Evolutionary conservation across 2,329 filamentous ascomycete genomes (phyloP).

Genomic region (Pseudogymnoascus sp.): DNA sequence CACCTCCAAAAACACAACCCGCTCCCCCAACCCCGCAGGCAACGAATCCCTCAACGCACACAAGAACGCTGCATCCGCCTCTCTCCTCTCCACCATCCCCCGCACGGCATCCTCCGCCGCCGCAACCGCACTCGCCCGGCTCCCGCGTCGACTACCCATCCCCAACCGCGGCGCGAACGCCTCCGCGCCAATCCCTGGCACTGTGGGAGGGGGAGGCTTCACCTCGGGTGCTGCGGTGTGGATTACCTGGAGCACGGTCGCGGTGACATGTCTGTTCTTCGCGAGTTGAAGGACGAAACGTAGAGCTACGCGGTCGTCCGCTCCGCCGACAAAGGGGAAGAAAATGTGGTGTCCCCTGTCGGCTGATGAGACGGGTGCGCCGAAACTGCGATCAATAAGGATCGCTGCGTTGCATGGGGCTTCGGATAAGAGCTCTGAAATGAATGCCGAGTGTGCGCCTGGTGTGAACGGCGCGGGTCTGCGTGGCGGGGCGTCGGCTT

Average conservation of each 20-base stretch:
- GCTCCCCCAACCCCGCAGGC: constrained; percentile 41
- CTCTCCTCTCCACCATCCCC: constrained; percentile 18
- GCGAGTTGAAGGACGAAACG: constrained; percentile 78
- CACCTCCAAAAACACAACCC: constrained; percentile 53
- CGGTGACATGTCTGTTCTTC: constrained; percentile 70
- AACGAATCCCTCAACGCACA: constrained; percentile 50
- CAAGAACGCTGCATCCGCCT: constrained; percentile 50
- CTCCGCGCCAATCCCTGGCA: background rate
- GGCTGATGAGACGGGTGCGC: constrained; percentile 40
- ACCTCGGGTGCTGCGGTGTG: constrained; percentile 21
- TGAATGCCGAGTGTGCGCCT: constrained; percentile 64
- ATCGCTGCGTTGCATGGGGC: constrained; percentile 66
- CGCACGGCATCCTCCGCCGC: constrained; percentile 23
- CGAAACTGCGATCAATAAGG: constrained; percentile 69
- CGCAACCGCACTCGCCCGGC: constrained; percentile 11
- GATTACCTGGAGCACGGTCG: constrained; percentile 62
- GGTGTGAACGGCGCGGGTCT: constrained; percentile 51
- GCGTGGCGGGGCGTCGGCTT: constrained; percentile 28
- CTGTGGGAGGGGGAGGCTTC: constrained; percentile 11
- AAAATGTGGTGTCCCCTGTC: constrained; percentile 78
- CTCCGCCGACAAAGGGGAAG: constrained; percentile 77
- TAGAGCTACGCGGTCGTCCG: constrained; percentile 75
- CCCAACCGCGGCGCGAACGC: constrained; percentile 12
- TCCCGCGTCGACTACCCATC: constrained; percentile 3
- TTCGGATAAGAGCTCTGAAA: constrained; percentile 59